These are phyloP conservation scores for Smittium mucronatum DNA, from an alignment of 371 early-diverging fungal species.

Conservation along the genomic window DNA sequence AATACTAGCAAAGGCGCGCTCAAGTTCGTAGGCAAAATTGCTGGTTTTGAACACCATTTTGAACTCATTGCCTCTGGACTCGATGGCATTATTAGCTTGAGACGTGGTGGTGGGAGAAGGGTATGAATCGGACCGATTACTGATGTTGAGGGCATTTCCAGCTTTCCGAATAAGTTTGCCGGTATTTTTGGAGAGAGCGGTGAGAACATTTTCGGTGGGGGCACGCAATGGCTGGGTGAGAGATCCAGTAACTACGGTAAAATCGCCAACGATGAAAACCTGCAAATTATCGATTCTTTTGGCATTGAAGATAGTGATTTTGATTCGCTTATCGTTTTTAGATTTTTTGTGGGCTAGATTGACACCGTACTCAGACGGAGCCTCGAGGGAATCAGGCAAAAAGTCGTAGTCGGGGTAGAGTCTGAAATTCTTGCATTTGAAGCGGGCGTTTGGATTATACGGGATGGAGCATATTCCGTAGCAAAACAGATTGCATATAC, in stretches of 20 bases:
- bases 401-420: constrained; percentile 34
- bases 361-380: constrained; percentile 20
- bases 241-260: constrained; percentile 28
- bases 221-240: neutral
- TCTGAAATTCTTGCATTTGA: constrained; percentile 28
- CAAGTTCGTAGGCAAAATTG: neutral
- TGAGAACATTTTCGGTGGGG: neutral
- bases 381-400: constrained; percentile 18
- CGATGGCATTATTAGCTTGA: too few relatives aligned
- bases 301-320: constrained; percentile 20
- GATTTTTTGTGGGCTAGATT: constrained; percentile 27
- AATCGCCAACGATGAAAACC: constrained; percentile 32
- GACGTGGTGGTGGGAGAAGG: neutral
- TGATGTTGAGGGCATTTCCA: neutral
- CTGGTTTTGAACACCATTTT: neutral
- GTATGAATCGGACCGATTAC: neutral
- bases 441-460: constrained; percentile 28
- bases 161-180: neutral
- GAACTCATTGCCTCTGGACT: too few relatives aligned
- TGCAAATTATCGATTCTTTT: constrained; percentile 19
- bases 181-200: neutral
- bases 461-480: constrained; percentile 29
- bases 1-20: constrained; percentile 2
- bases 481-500: constrained; percentile 25
- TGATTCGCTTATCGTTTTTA: constrained; percentile 19